Conservation (phyloP, 495 filamentous ascomycete genomes). For the Penicillium atrosanguineum region DNA sequence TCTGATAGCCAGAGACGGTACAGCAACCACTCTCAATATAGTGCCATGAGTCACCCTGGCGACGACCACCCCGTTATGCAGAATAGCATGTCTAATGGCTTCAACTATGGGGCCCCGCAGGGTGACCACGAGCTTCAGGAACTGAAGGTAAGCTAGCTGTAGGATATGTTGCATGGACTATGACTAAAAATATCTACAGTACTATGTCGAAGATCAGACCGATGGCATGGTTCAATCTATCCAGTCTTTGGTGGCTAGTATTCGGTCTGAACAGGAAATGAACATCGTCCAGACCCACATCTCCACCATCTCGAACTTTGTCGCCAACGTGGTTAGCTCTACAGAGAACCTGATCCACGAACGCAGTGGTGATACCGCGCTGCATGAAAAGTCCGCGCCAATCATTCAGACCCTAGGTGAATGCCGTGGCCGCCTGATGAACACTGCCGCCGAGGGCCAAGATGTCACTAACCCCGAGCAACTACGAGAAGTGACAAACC, state of each 20-base stretch:
- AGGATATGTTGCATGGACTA: not conserved
- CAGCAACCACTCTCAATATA: conserved; percentile 55
- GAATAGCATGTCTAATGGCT: conserved; percentile 27
- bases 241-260: conserved; percentile 74
- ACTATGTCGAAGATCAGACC: conserved; percentile 83
- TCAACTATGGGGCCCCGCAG: conserved; percentile 38
- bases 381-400: conserved; percentile 57
- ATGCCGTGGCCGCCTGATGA: conserved; percentile 63
- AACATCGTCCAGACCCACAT: conserved; percentile 68
- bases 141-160: conserved; percentile 53
- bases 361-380: conserved; percentile 35
- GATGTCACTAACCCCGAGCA: conserved; percentile 49
- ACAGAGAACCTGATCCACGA: conserved; percentile 59
- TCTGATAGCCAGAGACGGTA: conserved; percentile 43
- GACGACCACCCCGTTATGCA: conserved; percentile 29
- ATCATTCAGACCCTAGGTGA: conserved; percentile 60
- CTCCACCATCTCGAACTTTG: conserved; percentile 64
- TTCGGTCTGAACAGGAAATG: conserved; percentile 67
- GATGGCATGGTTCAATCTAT: conserved; percentile 78
- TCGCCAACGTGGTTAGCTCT: conserved; percentile 64
- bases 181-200: conserved; percentile 33
- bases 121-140: conserved; percentile 65
- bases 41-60: conserved; percentile 48
- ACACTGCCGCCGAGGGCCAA: conserved; percentile 63
- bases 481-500: conserved; percentile 65